These are phyloP conservation scores for Ophiostoma australiae DNA, from an alignment of 2,329 filamentous ascomycete genomes.

Conservation along the genomic window DNA sequence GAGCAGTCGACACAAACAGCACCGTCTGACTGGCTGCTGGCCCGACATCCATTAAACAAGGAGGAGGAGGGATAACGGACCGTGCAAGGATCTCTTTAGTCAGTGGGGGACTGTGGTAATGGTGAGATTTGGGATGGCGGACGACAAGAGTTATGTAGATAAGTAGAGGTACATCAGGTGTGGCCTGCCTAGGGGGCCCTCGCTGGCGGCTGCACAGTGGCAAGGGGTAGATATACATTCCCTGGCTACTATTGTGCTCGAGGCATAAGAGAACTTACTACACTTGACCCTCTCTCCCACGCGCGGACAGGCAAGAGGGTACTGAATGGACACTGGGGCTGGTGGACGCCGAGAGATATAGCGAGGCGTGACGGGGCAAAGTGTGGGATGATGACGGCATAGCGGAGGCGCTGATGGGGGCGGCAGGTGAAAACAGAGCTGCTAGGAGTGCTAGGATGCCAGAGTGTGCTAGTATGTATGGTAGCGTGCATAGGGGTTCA, in stretches of 20 bases:
- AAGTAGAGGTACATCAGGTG: neutral
- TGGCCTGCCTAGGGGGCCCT: neutral
- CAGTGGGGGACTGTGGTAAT: neutral
- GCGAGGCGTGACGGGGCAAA: slow-evolving; percentile 9
- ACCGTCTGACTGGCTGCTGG: neutral
- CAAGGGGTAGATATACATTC: neutral
- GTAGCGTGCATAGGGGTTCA: neutral
- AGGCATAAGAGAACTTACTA: neutral
- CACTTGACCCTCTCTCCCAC: neutral
- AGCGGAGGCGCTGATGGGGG: slow-evolving; percentile 3
- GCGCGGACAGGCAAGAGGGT: neutral
- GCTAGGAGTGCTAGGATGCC: neutral
- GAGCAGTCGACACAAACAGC: neutral
- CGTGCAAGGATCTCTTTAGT: slow-evolving; percentile 3
- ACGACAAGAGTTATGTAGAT: neutral
- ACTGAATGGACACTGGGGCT: neutral
- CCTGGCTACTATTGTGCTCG: neutral
- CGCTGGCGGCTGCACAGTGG: neutral
- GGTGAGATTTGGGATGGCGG: no score
- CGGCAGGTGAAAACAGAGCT: neutral
- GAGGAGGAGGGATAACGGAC: neutral
- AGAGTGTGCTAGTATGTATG: neutral
- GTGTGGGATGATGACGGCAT: slow-evolving; percentile 11
- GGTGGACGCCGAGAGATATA: slow-evolving; percentile 10
- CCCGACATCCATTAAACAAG: slow-evolving; percentile 6